Percentiles rank a stretch among this genome's conserved stretches.
These are phyloP conservation scores for Suillus fuscotomentosus DNA, from an alignment of 768 basidiomycete species.

Conservation along the genomic window DNA sequence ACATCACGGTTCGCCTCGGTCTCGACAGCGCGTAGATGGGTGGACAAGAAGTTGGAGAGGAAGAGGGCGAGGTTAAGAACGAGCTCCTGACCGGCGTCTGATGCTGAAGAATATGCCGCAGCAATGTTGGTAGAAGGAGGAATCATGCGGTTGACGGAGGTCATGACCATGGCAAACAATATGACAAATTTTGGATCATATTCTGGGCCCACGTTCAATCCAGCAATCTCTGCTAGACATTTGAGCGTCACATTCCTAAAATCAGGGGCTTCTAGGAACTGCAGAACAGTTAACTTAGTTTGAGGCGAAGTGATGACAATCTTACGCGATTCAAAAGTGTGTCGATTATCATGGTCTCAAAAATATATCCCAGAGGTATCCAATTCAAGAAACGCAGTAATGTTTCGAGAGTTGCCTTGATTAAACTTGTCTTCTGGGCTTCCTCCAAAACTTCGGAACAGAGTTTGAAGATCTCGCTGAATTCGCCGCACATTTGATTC, in stretches of 20 bases:
- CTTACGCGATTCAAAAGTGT: slow-evolving; percentile 86
- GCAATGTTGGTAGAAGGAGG: slow-evolving; percentile 94
- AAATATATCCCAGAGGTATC: slow-evolving; percentile 99
- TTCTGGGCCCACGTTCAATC: slow-evolving; percentile 90
- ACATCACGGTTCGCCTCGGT: slow-evolving; percentile 88
- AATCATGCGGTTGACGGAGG: slow-evolving; percentile 94
- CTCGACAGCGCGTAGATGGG: slow-evolving; percentile 93
- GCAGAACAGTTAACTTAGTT: slow-evolving; percentile 11
- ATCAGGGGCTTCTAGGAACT: slow-evolving; percentile 97
- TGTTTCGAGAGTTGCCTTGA: slow-evolving; percentile 93
- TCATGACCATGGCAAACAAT: slow-evolving; percentile 98
- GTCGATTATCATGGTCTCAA: slow-evolving; percentile 97
- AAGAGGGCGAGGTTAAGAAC: slow-evolving; percentile 98
- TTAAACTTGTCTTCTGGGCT: slow-evolving; percentile 92
- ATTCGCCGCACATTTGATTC: slow-evolving; percentile 97
- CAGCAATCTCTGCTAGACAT: slow-evolving; percentile 95
- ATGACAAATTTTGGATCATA: slow-evolving; percentile 98
- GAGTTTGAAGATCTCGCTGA: slow-evolving; percentile 96
- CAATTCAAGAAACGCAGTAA: slow-evolving; percentile 95
- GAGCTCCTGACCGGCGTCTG: slow-evolving; percentile 93
- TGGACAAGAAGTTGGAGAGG: slow-evolving; percentile 92
- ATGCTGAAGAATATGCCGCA: slow-evolving; percentile 84
- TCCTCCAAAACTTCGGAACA: slow-evolving; percentile 96
- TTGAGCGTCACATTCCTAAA: slow-evolving; percentile 97
- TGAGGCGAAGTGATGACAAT: slow-evolving; percentile 17